phyloP scores from a whole-genome alignment of 208 protist species.

The Acanthamoeba sp. region DNA sequence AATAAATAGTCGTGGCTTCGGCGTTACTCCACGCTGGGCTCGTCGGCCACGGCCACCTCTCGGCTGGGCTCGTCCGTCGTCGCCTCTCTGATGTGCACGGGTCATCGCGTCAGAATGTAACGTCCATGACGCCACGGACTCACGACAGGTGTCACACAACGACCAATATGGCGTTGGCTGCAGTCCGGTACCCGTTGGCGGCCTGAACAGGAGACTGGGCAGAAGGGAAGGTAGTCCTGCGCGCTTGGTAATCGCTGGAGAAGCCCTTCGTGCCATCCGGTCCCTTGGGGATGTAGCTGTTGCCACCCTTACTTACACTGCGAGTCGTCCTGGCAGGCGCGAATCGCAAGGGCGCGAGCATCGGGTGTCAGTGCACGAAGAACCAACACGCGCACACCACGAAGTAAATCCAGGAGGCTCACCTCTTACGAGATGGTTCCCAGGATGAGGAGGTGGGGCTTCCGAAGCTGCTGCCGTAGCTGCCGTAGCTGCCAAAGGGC shows the following conservation, averaged over 20 bases:
- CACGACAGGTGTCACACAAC: too few species aligned
- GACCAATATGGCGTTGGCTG: too few species aligned
- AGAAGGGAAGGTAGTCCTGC: not conserved
- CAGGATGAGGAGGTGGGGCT: not conserved
- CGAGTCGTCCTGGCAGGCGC: not conserved
- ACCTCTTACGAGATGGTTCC: conserved; percentile 37
- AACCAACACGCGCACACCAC: too few species aligned
- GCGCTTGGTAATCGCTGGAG: conserved; percentile 7
- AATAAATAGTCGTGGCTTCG: too few species aligned
- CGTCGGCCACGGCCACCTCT: not conserved
- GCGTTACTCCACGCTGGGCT: not conserved
- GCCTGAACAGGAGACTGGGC: not conserved
- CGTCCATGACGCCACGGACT: too few species aligned
- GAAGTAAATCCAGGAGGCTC: too few species aligned
- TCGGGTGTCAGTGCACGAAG: too few species aligned
- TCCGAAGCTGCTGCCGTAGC: not conserved
- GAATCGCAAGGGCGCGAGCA: too few species aligned
- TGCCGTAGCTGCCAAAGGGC: not conserved
- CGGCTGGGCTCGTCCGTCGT: not conserved
- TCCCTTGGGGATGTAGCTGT: conserved; percentile 17
- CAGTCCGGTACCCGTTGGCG: not conserved
- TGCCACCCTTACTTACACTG: conserved; percentile 28
- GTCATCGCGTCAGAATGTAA: not conserved
- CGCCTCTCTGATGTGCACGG: not conserved
- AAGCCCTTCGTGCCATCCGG: conserved; percentile 47